Base-by-base conservation (phyloP, 1,139 yeast species). In the Debaryomycetaceae sp. region DNA sequence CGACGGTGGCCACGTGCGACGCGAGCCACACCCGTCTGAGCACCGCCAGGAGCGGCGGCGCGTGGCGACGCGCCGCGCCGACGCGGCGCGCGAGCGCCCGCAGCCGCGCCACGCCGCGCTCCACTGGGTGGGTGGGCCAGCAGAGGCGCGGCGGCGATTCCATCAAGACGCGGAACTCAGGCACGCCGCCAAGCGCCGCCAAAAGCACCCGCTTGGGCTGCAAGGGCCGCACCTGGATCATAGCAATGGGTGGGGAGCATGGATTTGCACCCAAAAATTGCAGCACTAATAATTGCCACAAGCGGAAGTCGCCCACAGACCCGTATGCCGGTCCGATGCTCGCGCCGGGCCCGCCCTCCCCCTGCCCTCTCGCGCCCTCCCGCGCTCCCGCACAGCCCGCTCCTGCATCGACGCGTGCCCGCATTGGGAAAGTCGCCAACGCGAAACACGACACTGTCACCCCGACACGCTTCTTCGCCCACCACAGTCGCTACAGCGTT, bases 141-240 rank as follows among this genome's bases (percentile, higher is more conserved):
- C n/a, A n/a, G n/a, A 23, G 25, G 12, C 12, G 9, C 14, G 25
- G 8, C 12, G 14, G 12, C 6, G 25, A 16, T 6, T 25, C 18
- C 10, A 16, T 26, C 9, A 15, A 13, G n/a, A 18, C 18, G 21
- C 19, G 21, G 14, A 36, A 18, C 17, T 36, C 39, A 5, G 39
- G 39, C 14, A 36, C 23, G 17, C 21, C 17, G 5, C 27, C 13
- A 18, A 36, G 15, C 7, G 29, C 13, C 11, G 15, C 9, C 4
- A 25, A 18, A 9, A 16, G 18, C 9, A 35, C 6, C 8, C 26
- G 21, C 10, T 10, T 20, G n/a, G 29, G n/a, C 4, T 35, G 23
- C 9, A 36, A 17, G 4, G 38, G 38, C 12, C 21, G 19, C 5
- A 30, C 30, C 27, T 25, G 24, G 12, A 30, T 25, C 33, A 30